These are phyloP conservation scores for Mycena vitilis DNA, from an alignment of 768 basidiomycete genomes.

Conservation along the genomic window DNA sequence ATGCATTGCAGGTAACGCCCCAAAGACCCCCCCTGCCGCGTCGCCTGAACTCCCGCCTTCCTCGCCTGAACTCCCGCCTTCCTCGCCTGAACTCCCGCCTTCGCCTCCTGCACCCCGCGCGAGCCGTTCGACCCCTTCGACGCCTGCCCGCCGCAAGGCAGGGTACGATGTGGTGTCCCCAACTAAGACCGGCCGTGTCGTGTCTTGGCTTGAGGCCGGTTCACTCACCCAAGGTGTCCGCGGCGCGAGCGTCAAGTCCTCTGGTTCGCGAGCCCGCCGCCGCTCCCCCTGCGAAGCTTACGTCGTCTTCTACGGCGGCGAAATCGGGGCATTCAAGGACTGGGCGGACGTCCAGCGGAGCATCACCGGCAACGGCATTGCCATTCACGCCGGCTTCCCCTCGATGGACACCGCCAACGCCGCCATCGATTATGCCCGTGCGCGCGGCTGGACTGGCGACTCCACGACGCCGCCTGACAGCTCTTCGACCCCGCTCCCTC, in stretches of 20 bases:
- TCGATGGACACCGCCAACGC: neutral
- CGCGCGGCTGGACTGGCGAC: neutral
- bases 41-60: constrained; percentile 8
- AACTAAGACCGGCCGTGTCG: neutral
- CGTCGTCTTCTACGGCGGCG: neutral
- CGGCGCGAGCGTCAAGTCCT: no score
- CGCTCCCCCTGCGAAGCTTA: neutral
- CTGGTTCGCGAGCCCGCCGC: no score
- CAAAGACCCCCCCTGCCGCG: neutral
- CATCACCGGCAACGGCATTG: neutral
- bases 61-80: no score
- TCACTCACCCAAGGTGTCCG: neutral
- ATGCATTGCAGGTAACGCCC: no score
- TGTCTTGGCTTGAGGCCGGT: constrained; percentile 1
- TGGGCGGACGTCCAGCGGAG: neutral
- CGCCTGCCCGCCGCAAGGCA: neutral
- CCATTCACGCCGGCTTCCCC: neutral
- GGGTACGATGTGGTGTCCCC: constrained; percentile 1
- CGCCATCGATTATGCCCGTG: constrained; percentile 7
- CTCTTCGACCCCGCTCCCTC: neutral
- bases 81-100: no score
- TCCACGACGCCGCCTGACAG: neutral
- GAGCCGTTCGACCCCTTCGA: neutral
- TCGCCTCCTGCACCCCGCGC: neutral
- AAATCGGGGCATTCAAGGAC: neutral